Evolutionary conservation across 345 rosid species (phyloP), one percentile per base, ranked within the genome.

Genomic region (Diplotaxis tenuifolia): DNA sequence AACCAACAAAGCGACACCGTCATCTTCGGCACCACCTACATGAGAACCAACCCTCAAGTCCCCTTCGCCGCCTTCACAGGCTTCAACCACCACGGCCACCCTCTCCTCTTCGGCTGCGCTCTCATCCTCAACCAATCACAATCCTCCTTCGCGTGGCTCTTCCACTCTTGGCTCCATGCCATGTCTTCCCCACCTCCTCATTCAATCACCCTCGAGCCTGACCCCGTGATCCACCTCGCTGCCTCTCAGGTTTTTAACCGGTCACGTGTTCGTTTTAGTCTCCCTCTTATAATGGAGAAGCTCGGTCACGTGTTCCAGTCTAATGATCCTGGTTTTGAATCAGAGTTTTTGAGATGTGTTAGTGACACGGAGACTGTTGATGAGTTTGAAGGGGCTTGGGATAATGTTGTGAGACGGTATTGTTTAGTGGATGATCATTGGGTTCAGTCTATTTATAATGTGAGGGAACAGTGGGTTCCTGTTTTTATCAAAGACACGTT

Each of bases 41-140:
- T 80, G 72, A 77, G 76, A 64, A 70, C 68, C 4, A 82, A 75
- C 42, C n/a, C n/a, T 40, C 83, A 75, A 68, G 81, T 87, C 12
- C 96, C 96, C 0, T 84, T 90, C 73, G 94, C 86, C 23, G 85
- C 96, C 1, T 86, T 90, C 59, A 81, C 87, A 0, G 96, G 96
- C 36, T 20, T 87, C 49, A 90, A 90, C 74, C 92, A 90, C 76
- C 96, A 90, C 25, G 88, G 87, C 6, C 92, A 85, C 53, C 94
- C 96, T 4, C 83, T 86, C 56, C 80, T 90, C 76, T 84, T 90
- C 47, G 96, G 96, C 3, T 85, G 87, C 70, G 96, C 89, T 9
- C 65, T 90, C 57, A 62, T 90, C 42, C 61, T 84, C 47, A 84
- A 83, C 65, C 92, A 90, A 54, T 84, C 92, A 0, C 88, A 87